Base-by-base conservation (phyloP, 192 early-diverging fungal species). In the Entrophospora sp. region DNA sequence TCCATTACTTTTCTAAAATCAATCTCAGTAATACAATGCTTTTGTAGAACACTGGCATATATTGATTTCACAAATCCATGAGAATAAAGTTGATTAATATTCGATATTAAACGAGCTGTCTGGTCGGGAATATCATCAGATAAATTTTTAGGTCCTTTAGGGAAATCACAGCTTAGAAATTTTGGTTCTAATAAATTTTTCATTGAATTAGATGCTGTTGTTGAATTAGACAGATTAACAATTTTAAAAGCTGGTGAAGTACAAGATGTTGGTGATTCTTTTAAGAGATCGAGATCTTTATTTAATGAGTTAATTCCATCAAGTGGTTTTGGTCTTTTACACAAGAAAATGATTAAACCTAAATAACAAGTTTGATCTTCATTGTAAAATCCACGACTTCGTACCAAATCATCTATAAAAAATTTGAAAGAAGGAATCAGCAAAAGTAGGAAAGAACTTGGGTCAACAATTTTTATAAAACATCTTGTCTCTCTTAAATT, bases 391-490 rank as follows among this genome's bases (percentile, higher is more conserved):
- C 22, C 12, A 67, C 56, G 13, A 45, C 37, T 35, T 73, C 59
- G 35, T 22, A 43, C 43, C 61, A 74, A 18, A 34, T 62, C 46
- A 69, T 68, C 32, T 25, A 83, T 49, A 37, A 77, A 55, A 65
- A 62, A 46, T 63, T 71, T 45, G 48, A 73, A 36, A 53, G 68
- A 62, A 10, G 82, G 82, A 12, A 78, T 67, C 16, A 84, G 61
- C 24, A 79, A 63, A 31, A 81, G 76, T 1, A 80, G 61, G 36
- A 81, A 76, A 2, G 79, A 71, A 28, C 68, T 69, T 4, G 73
- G 38, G 51, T 80, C 74, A 61, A 75, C 67, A 10, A 68, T 76
- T 67, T 84, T 84, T 43, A 84, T 70, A 71, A 84, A 84, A 36
- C 83, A 84, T 20, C 77, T 67, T 27, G 80, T 72, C 20, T 84